Evolutionary conservation across 495 filamentous ascomycete species (phyloP).

Genomic region (Bacidia gigantensis): DNA sequence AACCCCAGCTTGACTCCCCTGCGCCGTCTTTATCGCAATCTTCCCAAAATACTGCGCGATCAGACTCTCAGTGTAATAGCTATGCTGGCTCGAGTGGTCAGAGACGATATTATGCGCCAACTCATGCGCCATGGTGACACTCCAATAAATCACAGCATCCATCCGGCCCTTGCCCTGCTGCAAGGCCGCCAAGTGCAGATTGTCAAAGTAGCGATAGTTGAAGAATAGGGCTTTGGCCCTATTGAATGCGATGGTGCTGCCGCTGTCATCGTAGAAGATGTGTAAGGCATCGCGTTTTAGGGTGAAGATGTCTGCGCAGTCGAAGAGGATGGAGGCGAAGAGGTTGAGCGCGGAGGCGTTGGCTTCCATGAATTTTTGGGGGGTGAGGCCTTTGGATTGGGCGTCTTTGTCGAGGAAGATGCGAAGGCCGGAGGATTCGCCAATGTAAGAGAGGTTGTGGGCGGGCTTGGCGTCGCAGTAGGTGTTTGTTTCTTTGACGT

Average conservation of each 20-base stretch:
- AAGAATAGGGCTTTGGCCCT: slow-evolving; percentile 75
- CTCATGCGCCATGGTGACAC: slow-evolving; percentile 82
- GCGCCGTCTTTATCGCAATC: slow-evolving; percentile 26
- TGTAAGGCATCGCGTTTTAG: slow-evolving; percentile 56
- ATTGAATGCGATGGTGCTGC: slow-evolving; percentile 89
- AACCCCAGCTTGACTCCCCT: background rate
- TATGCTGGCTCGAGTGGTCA: slow-evolving; percentile 68
- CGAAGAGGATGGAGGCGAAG: slow-evolving; percentile 58
- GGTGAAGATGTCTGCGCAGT: slow-evolving; percentile 56
- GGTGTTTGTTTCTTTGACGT: slow-evolving; percentile 69
- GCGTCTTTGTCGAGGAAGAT: slow-evolving; percentile 51
- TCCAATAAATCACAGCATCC: slow-evolving; percentile 79
- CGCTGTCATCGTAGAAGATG: slow-evolving; percentile 71
- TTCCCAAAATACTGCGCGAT: slow-evolving; percentile 40
- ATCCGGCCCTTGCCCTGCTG: slow-evolving; percentile 25
- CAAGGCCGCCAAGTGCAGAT: slow-evolving; percentile 49
- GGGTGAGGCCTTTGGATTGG: slow-evolving; percentile 20
- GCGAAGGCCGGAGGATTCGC: slow-evolving; percentile 54
- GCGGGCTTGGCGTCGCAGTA: slow-evolving; percentile 77
- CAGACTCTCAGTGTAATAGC: slow-evolving; percentile 58
- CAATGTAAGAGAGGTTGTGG: slow-evolving; percentile 66
- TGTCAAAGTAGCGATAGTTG: slow-evolving; percentile 76
- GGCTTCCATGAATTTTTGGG: slow-evolving; percentile 42
- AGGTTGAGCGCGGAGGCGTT: slow-evolving; percentile 50
- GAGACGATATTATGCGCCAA: slow-evolving; percentile 82